phyloP scores from a whole-genome alignment of 331 rosid genomes.

The Rosa hybrid region DNA sequence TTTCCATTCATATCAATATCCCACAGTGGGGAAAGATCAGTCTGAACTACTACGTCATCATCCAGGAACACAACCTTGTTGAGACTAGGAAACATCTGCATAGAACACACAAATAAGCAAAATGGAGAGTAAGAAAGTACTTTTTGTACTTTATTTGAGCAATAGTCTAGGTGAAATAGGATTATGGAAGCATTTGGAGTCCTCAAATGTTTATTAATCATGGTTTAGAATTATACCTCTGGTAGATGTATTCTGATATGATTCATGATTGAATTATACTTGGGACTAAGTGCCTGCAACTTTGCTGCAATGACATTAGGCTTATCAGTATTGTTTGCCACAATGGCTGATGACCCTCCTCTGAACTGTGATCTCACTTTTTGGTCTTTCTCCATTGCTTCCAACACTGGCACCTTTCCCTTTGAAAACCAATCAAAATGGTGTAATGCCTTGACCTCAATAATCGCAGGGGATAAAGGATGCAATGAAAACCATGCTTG shows the following conservation, averaged over 20 bases:
- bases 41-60: conserved; percentile 91
- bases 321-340: conserved; percentile 73
- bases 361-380: conserved; percentile 79
- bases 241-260: conserved; percentile 95
- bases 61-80: conserved; percentile 93
- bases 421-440: conserved; percentile 95
- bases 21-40: conserved; percentile 99
- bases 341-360: conserved; percentile 96
- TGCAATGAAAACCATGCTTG: conserved; percentile 99
- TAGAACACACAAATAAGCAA: conserved; percentile 19
- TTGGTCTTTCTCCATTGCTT: conserved; percentile 98
- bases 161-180: neutral
- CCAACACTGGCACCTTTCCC: conserved; percentile 96
- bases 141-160: neutral
- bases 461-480: conserved; percentile 76
- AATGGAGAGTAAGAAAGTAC: neutral
- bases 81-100: conserved; percentile 95
- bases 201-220: neutral
- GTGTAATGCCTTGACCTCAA: conserved; percentile 98
- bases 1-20: conserved; percentile 89
- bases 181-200: neutral
- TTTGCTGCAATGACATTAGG: conserved; percentile 86
- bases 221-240: conserved; percentile 57
- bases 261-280: conserved; percentile 96
- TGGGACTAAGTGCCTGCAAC: conserved; percentile 96